A percentile compares a stretch with the other conserved stretches of the same genome.
Conservation (phyloP, 768 basidiomycete genomes). For the Cystobasidium ongulense region DNA sequence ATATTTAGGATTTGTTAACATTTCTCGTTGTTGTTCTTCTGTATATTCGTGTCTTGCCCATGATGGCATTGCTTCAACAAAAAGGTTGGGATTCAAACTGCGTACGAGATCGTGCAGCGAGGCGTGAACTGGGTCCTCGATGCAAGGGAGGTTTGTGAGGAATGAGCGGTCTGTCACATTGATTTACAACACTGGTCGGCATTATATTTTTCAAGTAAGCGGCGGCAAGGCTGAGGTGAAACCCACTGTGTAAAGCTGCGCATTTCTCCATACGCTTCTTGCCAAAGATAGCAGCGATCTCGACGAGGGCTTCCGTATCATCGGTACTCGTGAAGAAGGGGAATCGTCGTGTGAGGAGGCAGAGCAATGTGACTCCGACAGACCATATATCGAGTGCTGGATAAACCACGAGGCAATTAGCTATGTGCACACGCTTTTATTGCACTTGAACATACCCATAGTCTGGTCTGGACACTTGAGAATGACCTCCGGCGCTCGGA, state of each 20-base stretch:
- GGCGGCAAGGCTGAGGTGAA: background rate
- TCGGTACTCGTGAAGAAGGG: conserved; percentile 89
- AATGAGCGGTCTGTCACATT: conserved; percentile 71
- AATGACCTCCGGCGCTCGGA: conserved; percentile 91
- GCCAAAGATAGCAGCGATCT: conserved; percentile 81
- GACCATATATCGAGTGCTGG: conserved; percentile 96
- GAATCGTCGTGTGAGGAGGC: conserved; percentile 85
- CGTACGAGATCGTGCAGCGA: conserved; percentile 68
- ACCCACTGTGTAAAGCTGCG: conserved; percentile 79
- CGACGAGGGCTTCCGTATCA: conserved; percentile 91
- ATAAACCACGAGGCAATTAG: background rate
- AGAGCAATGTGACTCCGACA: conserved; percentile 79
- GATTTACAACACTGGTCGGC: background rate
- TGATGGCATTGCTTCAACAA: conserved; percentile 49
- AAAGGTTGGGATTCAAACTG: conserved; percentile 60
- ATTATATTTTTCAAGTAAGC: background rate
- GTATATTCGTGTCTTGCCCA: conserved; percentile 1
- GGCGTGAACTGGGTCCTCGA: conserved; percentile 57
- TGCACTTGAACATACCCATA: conserved; percentile 57
- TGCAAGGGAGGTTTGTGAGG: conserved; percentile 75
- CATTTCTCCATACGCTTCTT: conserved; percentile 70
- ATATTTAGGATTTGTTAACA: background rate
- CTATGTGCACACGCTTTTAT: background rate
- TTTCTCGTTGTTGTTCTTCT: background rate
- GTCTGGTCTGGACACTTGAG: conserved; percentile 89